A percentile compares a stretch with the other conserved stretches of the same genome.
These are phyloP conservation scores for Paradendryphiella salina DNA, from an alignment of 2,329 filamentous ascomycete species.

Conservation along the genomic window DNA sequence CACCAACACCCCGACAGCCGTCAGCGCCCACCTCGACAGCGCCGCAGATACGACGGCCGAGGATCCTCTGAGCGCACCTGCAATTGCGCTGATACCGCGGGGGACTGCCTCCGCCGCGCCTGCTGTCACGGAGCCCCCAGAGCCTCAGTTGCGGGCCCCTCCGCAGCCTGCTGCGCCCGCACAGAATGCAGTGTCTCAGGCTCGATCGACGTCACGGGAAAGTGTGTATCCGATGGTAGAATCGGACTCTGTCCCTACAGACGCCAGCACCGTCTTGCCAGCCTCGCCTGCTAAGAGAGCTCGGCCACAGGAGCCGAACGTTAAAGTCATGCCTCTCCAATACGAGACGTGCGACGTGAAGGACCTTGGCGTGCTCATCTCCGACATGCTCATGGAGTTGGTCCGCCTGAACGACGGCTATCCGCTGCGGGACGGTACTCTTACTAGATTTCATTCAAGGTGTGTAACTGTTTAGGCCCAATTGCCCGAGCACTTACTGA, in stretches of 20 bases:
- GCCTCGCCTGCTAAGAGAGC: slow-evolving; percentile 40
- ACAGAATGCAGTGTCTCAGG: slow-evolving; percentile 22
- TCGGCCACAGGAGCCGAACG: slow-evolving; percentile 46
- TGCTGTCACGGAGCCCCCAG: slow-evolving; percentile 41
- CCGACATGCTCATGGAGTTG: slow-evolving; percentile 93
- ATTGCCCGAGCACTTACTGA: slow-evolving; percentile 1
- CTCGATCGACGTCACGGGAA: slow-evolving; percentile 17
- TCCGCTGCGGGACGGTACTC: slow-evolving; percentile 78
- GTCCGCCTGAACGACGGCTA: slow-evolving; percentile 90
- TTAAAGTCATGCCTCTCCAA: slow-evolving; percentile 66
- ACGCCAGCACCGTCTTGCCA: slow-evolving; percentile 22
- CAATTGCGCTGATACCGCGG: slow-evolving; percentile 30
- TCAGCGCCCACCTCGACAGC: slow-evolving; percentile 9
- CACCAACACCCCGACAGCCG: neutral
- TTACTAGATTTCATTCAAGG: slow-evolving; percentile 96
- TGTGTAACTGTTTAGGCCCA: slow-evolving; percentile 47
- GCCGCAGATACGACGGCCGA: neutral
- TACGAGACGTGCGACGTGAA: slow-evolving; percentile 84
- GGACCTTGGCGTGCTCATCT: slow-evolving; percentile 86
- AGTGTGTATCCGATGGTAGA: slow-evolving; percentile 15
- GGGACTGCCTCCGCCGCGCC: slow-evolving; percentile 40
- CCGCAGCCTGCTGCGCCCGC: slow-evolving; percentile 34
- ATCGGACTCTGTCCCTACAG: slow-evolving; percentile 18
- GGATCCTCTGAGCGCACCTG: slow-evolving; percentile 17
- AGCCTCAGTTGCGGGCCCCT: slow-evolving; percentile 42